Percentiles rank a stretch among this genome's conserved stretches.
These are phyloP conservation scores for Xerocomus potaroensis DNA, from an alignment of 768 basidiomycete genomes.

Conservation along the genomic window DNA sequence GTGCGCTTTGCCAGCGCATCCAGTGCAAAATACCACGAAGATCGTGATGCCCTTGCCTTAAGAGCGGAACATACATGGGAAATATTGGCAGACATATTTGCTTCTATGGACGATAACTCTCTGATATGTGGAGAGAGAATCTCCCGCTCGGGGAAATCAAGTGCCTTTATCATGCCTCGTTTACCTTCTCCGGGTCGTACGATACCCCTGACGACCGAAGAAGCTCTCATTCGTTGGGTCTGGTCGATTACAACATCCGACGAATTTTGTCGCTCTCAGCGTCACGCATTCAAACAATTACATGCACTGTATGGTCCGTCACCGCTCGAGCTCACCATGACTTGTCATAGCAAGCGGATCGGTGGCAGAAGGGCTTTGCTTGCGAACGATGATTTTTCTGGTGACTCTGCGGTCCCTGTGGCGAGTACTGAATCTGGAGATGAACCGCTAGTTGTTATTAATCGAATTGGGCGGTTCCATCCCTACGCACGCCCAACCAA, in stretches of 20 bases:
- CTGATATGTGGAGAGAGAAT: not conserved
- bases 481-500: constrained; percentile 19
- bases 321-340: not conserved
- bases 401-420: not conserved
- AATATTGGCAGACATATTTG: constrained; percentile 19
- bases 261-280: not conserved
- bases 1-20: constrained; percentile 26
- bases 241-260: constrained; percentile 20
- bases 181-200: constrained; percentile 22
- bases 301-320: not conserved
- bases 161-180: constrained; percentile 23
- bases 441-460: constrained; percentile 12
- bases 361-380: constrained; percentile 7
- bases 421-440: constrained; percentile 7
- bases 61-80: constrained; percentile 16
- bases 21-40: constrained; percentile 12
- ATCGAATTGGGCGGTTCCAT: constrained; percentile 5
- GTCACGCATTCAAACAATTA: not conserved
- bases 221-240: constrained; percentile 16
- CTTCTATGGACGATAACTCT: constrained; percentile 6
- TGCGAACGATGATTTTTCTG: constrained; percentile 15
- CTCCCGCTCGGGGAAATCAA: constrained; percentile 6
- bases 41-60: constrained; percentile 25
- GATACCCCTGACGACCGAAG: constrained; percentile 14
- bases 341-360: constrained; percentile 8